A percentile compares a stretch with the other conserved stretches of the same genome.
phyloP scores from a whole-genome alignment of 2,329 filamentous ascomycete genomes.

The Fusarium succisae region DNA sequence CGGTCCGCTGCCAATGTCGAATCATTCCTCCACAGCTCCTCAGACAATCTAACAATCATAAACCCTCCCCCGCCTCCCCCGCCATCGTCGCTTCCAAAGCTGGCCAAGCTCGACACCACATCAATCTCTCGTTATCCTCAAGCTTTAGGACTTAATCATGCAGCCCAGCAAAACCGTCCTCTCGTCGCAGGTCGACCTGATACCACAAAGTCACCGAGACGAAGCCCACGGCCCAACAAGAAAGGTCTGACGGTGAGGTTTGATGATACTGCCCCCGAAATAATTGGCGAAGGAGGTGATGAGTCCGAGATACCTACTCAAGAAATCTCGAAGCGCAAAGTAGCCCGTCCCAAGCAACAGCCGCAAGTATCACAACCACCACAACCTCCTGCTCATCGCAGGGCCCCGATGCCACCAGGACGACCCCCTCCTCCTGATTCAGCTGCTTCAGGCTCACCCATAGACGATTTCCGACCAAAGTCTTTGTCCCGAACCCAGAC shows the following conservation, averaged over 20 bases:
- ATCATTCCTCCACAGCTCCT: constrained; percentile 66
- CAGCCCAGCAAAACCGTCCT: constrained; percentile 56
- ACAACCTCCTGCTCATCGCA: constrained; percentile 43
- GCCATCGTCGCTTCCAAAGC: constrained; percentile 55
- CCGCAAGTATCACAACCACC: constrained; percentile 18
- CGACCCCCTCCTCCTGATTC: constrained; percentile 24
- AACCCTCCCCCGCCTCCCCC: constrained; percentile 59
- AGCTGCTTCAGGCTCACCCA: constrained; percentile 4
- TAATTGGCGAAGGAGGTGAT: constrained; percentile 93
- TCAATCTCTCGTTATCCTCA: constrained; percentile 65
- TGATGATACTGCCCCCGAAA: constrained; percentile 73
- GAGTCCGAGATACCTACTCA: constrained; percentile 78
- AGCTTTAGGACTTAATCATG: constrained; percentile 57
- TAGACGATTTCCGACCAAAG: constrained; percentile 62
- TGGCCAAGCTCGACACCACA: constrained; percentile 66
- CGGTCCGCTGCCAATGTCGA: constrained; percentile 60
- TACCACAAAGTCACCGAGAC: constrained; percentile 55
- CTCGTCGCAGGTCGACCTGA: constrained; percentile 52
- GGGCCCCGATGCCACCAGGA: constrained; percentile 15
- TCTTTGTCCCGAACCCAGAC: constrained; percentile 51
- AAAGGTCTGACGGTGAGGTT: constrained; percentile 82
- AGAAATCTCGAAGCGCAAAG: constrained; percentile 73
- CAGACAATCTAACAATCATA: constrained; percentile 64
- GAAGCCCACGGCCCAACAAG: constrained; percentile 59
- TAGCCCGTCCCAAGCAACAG: constrained; percentile 42